Evolutionary conservation across 164 flowering plant species (phyloP), one percentile per base, ranked within the genome.

Genomic region (Stephania cephalantha): DNA sequence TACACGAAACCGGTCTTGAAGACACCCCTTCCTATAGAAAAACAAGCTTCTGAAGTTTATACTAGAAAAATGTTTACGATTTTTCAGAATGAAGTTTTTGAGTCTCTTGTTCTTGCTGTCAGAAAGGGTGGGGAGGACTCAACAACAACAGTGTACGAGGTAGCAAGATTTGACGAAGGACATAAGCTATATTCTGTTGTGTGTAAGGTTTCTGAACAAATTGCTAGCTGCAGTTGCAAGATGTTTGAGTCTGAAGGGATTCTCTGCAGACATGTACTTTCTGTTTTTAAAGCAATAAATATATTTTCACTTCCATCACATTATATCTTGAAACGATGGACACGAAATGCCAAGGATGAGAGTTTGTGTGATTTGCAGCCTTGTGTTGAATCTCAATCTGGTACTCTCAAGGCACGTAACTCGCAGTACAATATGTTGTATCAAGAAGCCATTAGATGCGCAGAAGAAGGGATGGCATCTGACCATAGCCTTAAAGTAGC

Each of bases 401-500:
- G 75, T 69, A 68, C 78, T 75, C 79, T 77, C 7, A 81, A 63
- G 69, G 80, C 80, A 45, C 81, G 77, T 75, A 83, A 77, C 71
- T 71, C 70, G n/a, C 85, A 83, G n/a, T 81, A 83, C 73, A 81
- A 81, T 69, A 46, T 81, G 68, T 73, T 83, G 74, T 81, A 76
- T 70, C 82, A 81, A 72, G 86, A 84, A 74, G 86, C 86, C 46
- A 74, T 84, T 46, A 81, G 79, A 79, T 84, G 82, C 71, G 84
- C 81, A 31, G 84, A 84, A 58, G 86, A 84, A 78, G 82, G 86
- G 70, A 73, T 83, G 69, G 82, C 82, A 73, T 84, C 84, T 73
- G 86, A 83, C 75, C 84, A 81, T 74, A 78, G 80, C 74, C 78
- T 83, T 58, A 81, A 78, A 68, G 85, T 83, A 52, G 82, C 84